Base-by-base conservation (phyloP, 306 rosid species). In the Alnus glutinosa region DNA sequence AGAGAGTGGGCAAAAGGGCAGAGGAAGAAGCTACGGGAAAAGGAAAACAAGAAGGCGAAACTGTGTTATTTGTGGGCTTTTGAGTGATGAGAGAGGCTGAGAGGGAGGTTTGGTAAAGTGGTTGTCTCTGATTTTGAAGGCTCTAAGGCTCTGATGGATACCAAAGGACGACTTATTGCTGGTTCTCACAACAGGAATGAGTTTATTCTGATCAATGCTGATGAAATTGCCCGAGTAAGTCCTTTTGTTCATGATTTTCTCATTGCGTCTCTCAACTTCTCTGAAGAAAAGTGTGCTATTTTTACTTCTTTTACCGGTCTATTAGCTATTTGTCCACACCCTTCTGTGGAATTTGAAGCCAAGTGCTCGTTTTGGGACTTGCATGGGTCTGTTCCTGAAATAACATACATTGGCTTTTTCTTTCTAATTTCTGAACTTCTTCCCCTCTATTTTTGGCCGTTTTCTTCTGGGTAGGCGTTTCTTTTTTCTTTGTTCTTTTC, bases 111-210 rank as follows among this genome's bases (percentile, higher is more conserved):
- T 80, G 36, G 51, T 83, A 88, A 81, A 74, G 78, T 63, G 75
- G 84, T 81, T 68, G 16, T 82, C 74, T 68, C 51, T 19, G 55
- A 13, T 54, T 64, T 83, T 81, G 70, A 82, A 81, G 85, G 83
- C 78, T 80, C 71, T 78, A 74, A 62, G 47, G 51, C 58, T 82
- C 62, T 46, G 34, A 92, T 92, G 94, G 90, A 86, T 57, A 88
- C 93, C 72, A 87, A 87, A 64, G 93, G 97, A 44, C 71, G 90
- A 73, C 83, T 92, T 9, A 55, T 92, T 84, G 93, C 97, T 1
- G 94, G 97, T 14, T 92, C 97, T 61, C 97, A 90, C 78, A 90
- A 90, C 82, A 87, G 94, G 83, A 90, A 92, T 71, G 97, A 90
- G 82, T 92, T 92, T 79, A 87, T 92, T 79, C 89, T 90, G 48